Evolutionary conservation across 2,329 filamentous ascomycete species (phyloP), one percentile per base, ranked within the genome.

Genomic region (Tolypocladium guangdongense): DNA sequence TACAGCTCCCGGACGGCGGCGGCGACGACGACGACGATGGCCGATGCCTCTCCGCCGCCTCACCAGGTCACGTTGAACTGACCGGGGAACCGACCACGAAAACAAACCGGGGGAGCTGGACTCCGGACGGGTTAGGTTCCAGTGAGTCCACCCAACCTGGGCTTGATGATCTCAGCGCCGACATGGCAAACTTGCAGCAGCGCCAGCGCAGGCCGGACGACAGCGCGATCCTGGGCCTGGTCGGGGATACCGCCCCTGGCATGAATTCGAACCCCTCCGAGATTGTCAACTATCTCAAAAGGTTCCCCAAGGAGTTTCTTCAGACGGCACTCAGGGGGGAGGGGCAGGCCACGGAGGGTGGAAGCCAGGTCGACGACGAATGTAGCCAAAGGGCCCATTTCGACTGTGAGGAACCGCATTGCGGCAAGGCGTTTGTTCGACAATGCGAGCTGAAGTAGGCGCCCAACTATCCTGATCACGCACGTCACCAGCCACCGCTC

Each of bases 371-470:
- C 8, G 54, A 55, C 14, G 58, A 64, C 32, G 49, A 46, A 3
- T 11, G 36, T 12, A 43, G 33, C 36, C 39, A 47, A n/a, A 61
- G 57, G 32, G 57, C 55, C 27, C 57, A 57, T 12, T 50, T 60
- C 14, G 53, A 53, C 12, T 80, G 78, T 54, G 20, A 57, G 0
- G 52, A 60, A 0, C n/a, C 57, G 0, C 52, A 60, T 0, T 83
- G 80, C 52, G 6, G 35, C 4, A 83, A 81, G 59, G 56, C 52
- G 1, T 82, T 77, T 53, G 59, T 57, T 4, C 72, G 80, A 37
- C 74, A 62, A 33, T 83, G 78, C 60, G 80, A 84, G 61, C 68
- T 84, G 32, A 83, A 75, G 81, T 83, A 71, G 55, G 74, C 58
- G 7, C 32, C 22, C 20, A 49, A 18, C 30, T 22, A 14, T 39